phyloP scores from a whole-genome alignment of 129 eudicot species.

The Scalesia atractyloides region DNA sequence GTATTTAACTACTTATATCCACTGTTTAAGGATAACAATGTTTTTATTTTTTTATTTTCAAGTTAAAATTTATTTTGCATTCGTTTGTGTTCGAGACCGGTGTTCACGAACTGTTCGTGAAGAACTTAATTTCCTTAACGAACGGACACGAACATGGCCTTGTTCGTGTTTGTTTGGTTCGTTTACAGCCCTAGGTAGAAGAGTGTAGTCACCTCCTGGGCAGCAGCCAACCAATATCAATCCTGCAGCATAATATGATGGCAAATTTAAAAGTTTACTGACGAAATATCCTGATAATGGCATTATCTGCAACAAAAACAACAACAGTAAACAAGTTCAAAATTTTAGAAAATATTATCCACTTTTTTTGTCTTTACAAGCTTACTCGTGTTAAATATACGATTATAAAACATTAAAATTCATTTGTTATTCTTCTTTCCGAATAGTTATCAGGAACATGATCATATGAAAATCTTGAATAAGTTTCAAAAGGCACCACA shows the following conservation, averaged over 20 bases:
- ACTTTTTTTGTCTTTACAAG: not conserved
- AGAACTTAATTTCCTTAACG: too few species aligned
- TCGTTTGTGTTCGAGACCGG: too few species aligned
- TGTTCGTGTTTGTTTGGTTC: too few species aligned
- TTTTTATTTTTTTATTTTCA: too few species aligned
- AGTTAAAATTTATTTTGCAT: too few species aligned
- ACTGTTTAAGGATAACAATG: too few species aligned
- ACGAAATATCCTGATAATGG: constrained; percentile 75
- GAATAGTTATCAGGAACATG: not conserved
- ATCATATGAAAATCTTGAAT: not conserved
- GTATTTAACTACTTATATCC: too few species aligned
- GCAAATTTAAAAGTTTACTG: constrained; percentile 77
- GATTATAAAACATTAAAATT: not conserved
- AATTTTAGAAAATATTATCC: not conserved
- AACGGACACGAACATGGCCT: too few species aligned
- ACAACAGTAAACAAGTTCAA: constrained; percentile 6
- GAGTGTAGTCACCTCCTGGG: constrained; percentile 73
- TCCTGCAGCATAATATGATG: constrained; percentile 96
- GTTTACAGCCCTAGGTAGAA: too few species aligned
- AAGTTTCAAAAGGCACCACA: not conserved
- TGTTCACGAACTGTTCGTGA: too few species aligned
- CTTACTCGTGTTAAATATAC: not conserved
- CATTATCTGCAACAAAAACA: constrained; percentile 68
- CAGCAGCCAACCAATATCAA: constrained; percentile 90
- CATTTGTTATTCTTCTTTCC: not conserved